Percentiles rank a stretch among this genome's conserved stretches.
These are phyloP conservation scores for Oryza australiensis DNA, from an alignment of 176 grass and related monocot species.

Conservation along the genomic window DNA sequence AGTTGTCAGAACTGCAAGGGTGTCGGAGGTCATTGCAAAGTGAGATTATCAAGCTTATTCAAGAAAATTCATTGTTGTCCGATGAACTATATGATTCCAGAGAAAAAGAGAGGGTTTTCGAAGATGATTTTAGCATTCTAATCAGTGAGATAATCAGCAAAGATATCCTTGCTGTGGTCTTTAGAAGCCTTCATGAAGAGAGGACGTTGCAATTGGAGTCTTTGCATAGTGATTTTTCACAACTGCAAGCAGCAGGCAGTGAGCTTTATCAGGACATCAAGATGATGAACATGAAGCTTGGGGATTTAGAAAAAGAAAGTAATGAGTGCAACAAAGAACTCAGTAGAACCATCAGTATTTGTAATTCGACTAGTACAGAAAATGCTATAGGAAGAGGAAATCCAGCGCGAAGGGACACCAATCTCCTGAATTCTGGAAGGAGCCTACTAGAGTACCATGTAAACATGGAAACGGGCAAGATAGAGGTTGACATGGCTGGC, in stretches of 20 bases:
- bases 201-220: conserved; percentile 47
- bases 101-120: conserved; percentile 45
- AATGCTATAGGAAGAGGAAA: conserved; percentile 21
- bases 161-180: conserved; percentile 61
- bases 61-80: conserved; percentile 66
- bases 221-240: conserved; percentile 48
- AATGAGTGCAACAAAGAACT: conserved; percentile 41
- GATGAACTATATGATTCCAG: conserved; percentile 52
- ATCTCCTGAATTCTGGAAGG: conserved; percentile 34
- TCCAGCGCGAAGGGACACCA: neutral
- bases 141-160: conserved; percentile 56
- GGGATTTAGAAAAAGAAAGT: conserved; percentile 40
- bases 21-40: conserved; percentile 62
- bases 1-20: conserved; percentile 74
- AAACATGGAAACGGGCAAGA: conserved; percentile 30
- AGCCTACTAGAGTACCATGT: conserved; percentile 16
- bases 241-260: conserved; percentile 47
- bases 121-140: conserved; percentile 57
- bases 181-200: conserved; percentile 64
- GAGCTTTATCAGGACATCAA: conserved; percentile 55
- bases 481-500: conserved; percentile 15
- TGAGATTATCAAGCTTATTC: conserved; percentile 61
- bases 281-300: conserved; percentile 53
- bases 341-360: conserved; percentile 35
- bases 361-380: conserved; percentile 29